Conservation (phyloP, 192 early-diverging fungal genomes). For the Jimgerdemannia lactiflua region DNA sequence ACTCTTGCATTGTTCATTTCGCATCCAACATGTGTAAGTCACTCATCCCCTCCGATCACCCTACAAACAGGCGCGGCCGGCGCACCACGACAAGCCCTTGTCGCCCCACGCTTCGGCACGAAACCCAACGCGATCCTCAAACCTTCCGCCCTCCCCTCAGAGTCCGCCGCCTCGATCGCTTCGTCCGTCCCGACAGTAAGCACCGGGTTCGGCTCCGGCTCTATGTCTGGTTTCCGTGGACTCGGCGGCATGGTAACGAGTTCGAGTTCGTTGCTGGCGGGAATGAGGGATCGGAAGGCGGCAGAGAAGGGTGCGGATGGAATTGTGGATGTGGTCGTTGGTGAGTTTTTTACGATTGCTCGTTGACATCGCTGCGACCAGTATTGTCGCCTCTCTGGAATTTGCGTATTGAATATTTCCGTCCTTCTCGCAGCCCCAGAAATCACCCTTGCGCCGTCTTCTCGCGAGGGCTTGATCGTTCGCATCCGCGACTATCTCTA, state of each 20-base stretch:
- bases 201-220: constrained; percentile 17
- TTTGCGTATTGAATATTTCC: constrained; percentile 4
- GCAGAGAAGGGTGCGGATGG: constrained; percentile 23
- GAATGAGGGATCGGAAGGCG: constrained; percentile 37
- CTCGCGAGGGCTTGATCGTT: constrained; percentile 38
- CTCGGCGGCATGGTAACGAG: constrained; percentile 1
- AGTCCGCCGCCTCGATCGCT: background rate
- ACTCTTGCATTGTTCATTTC: constrained; percentile 8
- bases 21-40: background rate
- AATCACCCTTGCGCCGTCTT: constrained; percentile 13
- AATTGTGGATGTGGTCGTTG: background rate
- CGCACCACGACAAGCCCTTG: constrained; percentile 15
- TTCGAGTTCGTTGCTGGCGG: constrained; percentile 31
- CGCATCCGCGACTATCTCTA: constrained; percentile 56
- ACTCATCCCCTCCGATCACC: too few species aligned
- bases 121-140: constrained; percentile 24
- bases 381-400: background rate
- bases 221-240: constrained; percentile 20
- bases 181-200: background rate
- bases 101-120: constrained; percentile 26
- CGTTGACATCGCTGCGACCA: background rate
- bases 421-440: constrained; percentile 1
- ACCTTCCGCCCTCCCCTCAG: constrained; percentile 7
- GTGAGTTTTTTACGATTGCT: background rate
- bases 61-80: constrained; percentile 27